A percentile compares a stretch with the other conserved stretches of the same genome.
Conservation (phyloP, 2,329 filamentous ascomycete genomes). For the Furcasterigmium furcatum region DNA sequence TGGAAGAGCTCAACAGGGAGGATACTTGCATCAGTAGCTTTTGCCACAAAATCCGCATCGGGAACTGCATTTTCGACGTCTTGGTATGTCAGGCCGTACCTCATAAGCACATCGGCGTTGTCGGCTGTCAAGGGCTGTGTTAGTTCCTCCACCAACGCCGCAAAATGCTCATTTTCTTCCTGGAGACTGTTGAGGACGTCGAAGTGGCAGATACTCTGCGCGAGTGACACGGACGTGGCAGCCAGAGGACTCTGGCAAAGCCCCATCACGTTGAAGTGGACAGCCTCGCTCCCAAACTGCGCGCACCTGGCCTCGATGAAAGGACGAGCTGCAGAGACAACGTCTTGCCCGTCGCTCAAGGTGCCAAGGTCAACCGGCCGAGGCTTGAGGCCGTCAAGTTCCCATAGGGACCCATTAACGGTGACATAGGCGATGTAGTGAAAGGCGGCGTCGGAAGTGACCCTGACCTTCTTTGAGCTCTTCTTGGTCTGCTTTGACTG, state of each 20-base stretch:
- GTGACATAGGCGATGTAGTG: constrained; percentile 92
- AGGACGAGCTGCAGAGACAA: constrained; percentile 41
- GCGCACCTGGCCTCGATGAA: constrained; percentile 67
- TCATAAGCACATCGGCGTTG: constrained; percentile 19
- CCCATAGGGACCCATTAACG: constrained; percentile 72
- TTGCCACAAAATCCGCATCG: constrained; percentile 3
- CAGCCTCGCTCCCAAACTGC: constrained; percentile 59
- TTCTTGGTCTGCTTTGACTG: constrained; percentile 36
- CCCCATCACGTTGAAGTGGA: constrained; percentile 76
- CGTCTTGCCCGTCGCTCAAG: constrained; percentile 18
- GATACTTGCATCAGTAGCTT: constrained; percentile 3
- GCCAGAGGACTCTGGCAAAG: constrained; percentile 65
- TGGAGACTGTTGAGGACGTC: constrained; percentile 34
- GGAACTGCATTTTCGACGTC: constrained; percentile 18
- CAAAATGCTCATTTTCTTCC: constrained; percentile 13
- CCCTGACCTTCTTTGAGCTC: constrained; percentile 33
- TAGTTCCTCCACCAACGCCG: constrained; percentile 3
- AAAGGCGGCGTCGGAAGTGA: constrained; percentile 61
- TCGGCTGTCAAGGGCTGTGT: constrained; percentile 16
- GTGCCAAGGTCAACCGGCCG: constrained; percentile 63
- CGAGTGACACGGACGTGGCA: constrained; percentile 43
- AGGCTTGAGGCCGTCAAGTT: constrained; percentile 78
- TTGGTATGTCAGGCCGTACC: constrained; percentile 22
- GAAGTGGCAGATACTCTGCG: constrained; percentile 35
- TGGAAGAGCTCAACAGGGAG: constrained; percentile 22